Conservation (phyloP, 164 flowering plant genomes). For the Chloranthus sessilifolius region DNA sequence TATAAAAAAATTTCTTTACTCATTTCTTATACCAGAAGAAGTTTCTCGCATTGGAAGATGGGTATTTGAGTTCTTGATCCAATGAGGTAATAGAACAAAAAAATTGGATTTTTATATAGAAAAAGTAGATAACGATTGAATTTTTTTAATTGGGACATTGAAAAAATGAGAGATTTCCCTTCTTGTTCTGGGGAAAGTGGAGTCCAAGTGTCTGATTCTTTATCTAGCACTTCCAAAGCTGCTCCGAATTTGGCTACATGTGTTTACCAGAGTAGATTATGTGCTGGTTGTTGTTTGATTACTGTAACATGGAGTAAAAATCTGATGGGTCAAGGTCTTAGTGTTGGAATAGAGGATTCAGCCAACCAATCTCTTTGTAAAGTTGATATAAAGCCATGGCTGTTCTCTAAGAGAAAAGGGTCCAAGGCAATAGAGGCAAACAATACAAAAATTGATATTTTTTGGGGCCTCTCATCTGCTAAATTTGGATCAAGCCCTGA, state of each 20-base stretch:
- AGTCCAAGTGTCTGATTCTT: constrained; percentile 78
- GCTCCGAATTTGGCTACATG: constrained; percentile 56
- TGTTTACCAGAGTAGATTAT: constrained; percentile 40
- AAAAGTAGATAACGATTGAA: too few relatives aligned
- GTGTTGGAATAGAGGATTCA: constrained; percentile 49
- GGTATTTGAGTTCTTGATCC: too few relatives aligned
- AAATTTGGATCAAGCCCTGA: constrained; percentile 79
- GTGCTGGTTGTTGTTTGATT: constrained; percentile 35
- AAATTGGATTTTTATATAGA: too few relatives aligned
- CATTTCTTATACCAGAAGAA: too few relatives aligned
- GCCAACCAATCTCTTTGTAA: constrained; percentile 48
- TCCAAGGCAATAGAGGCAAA: constrained; percentile 54
- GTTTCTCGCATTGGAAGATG: too few relatives aligned
- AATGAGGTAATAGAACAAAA: too few relatives aligned
- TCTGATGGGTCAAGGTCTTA: constrained; percentile 58
- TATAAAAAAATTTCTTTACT: too few relatives aligned
- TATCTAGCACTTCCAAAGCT: constrained; percentile 34
- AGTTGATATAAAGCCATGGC: constrained; percentile 58
- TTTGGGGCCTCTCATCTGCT: constrained; percentile 71
- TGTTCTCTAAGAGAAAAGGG: constrained; percentile 72
- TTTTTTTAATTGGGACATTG: too few relatives aligned
- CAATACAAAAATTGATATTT: constrained; percentile 46
- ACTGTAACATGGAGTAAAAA: constrained; percentile 53
- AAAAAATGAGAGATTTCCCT: constrained; percentile 72
- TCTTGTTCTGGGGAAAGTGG: constrained; percentile 81